Conservation (phyloP, 2,329 filamentous ascomycete genomes). For the Zymoseptoria pseudotritici region DNA sequence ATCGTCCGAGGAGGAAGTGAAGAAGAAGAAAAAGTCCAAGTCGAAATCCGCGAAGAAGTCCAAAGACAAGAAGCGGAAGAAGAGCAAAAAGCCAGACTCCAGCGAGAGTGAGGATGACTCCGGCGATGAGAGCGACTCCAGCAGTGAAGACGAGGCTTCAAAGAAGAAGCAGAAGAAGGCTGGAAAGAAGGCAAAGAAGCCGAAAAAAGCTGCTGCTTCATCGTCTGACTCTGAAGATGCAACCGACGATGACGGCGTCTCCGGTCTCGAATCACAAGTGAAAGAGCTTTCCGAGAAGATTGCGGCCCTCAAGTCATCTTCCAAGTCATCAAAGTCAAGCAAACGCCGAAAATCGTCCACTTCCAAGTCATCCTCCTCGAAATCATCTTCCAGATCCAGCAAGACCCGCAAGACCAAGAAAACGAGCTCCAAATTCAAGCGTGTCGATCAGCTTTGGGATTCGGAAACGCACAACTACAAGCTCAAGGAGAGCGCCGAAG, state of each 20-base stretch:
- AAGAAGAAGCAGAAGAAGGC: constrained; percentile 19
- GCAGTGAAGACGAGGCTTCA: constrained; percentile 16
- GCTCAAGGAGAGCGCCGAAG: constrained; percentile 58
- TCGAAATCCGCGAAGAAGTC: constrained; percentile 17
- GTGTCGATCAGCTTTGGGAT: constrained; percentile 57
- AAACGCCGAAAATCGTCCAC: constrained; percentile 16
- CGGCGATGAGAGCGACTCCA: constrained; percentile 8
- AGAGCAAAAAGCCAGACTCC: constrained; percentile 18
- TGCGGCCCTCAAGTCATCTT: constrained; percentile 11
- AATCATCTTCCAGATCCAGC: constrained; percentile 12
- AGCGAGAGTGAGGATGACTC: constrained; percentile 10
- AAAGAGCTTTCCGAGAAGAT: constrained; percentile 17
- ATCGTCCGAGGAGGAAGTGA: constrained; percentile 17
- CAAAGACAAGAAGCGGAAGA: constrained; percentile 17
- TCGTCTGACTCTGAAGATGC: constrained; percentile 13
- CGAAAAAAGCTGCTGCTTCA: constrained; percentile 1
- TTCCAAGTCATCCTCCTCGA: constrained; percentile 3
- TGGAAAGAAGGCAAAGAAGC: constrained; percentile 12
- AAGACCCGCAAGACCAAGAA: constrained; percentile 13
- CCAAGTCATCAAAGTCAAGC: constrained; percentile 10
- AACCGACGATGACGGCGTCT: constrained; percentile 11
- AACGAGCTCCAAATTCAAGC: constrained; percentile 56
- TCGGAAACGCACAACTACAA: constrained; percentile 57
- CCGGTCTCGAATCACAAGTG: constrained; percentile 13
- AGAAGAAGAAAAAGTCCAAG: constrained; percentile 19